Conservation (phyloP, 768 basidiomycete genomes). For the Rhodotorula babjevae region DNA sequence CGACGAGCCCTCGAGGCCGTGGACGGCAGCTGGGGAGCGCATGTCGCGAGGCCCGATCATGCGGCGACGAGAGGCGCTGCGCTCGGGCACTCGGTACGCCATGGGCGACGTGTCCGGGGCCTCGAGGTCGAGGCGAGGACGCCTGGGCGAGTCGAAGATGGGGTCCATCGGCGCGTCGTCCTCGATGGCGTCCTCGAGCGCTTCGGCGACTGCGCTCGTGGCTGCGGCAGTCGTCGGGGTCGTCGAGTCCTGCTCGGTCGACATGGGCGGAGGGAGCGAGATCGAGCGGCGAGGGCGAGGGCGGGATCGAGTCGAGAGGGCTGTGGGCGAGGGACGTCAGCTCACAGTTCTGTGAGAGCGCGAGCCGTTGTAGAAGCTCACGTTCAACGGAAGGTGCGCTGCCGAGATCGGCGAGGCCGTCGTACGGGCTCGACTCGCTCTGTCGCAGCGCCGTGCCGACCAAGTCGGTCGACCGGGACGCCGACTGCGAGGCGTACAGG, state of each 20-base stretch:
- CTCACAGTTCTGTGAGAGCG: neutral
- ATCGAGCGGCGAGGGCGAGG: neutral
- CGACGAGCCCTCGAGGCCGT: neutral
- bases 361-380: neutral
- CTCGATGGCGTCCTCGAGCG: neutral
- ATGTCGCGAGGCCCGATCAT: constrained; percentile 36
- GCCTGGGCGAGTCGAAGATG: constrained; percentile 14
- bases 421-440: neutral
- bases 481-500: neutral
- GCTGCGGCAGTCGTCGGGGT: neutral
- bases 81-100: constrained; percentile 6
- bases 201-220: neutral
- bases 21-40: neutral
- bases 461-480: neutral
- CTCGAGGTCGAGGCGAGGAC: neutral
- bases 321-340: neutral
- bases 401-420: neutral
- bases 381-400: neutral
- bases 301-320: neutral
- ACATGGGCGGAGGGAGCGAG: neutral
- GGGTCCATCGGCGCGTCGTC: constrained; percentile 9
- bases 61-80: constrained; percentile 19
- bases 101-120: constrained; percentile 26
- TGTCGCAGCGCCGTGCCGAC: neutral
- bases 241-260: neutral